phyloP scores from a whole-genome alignment of 176 grass and related monocot genomes.

The Lolium perenne region DNA sequence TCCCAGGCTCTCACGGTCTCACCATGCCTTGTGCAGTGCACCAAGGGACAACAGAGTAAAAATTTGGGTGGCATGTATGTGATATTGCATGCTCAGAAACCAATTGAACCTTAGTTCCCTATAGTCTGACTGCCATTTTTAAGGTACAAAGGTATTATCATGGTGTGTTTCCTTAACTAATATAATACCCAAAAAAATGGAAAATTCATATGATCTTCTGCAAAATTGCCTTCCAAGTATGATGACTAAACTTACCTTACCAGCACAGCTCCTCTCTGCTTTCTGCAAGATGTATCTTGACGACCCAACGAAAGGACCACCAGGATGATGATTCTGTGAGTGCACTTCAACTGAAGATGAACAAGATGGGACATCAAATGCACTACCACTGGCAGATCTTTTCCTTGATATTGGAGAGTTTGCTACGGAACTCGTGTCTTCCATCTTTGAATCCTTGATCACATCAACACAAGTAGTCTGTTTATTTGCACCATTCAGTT shows the following conservation, averaged over 20 bases:
- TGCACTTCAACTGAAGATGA: slow-evolving; percentile 46
- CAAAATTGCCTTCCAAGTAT: slow-evolving; percentile 8
- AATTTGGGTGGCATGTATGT: slow-evolving; percentile 8
- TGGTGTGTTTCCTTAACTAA: background rate
- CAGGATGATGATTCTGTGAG: slow-evolving; percentile 45
- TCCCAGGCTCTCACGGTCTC: background rate
- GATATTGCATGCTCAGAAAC: background rate
- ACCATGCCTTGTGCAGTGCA: background rate
- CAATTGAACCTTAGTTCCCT: slow-evolving; percentile 9
- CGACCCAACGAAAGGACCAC: slow-evolving; percentile 18
- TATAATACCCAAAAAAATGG: slow-evolving; percentile 18
- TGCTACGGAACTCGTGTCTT: slow-evolving; percentile 57
- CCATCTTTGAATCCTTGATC: slow-evolving; percentile 44
- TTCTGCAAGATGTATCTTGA: slow-evolving; percentile 41
- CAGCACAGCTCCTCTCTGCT: background rate
- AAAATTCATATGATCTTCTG: slow-evolving; percentile 8
- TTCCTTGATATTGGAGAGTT: slow-evolving; percentile 73
- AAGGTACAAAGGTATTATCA: background rate
- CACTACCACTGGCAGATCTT: slow-evolving; percentile 58
- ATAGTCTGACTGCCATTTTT: background rate
- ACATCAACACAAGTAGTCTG: slow-evolving; percentile 38
- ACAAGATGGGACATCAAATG: slow-evolving; percentile 47
- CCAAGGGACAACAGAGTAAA: background rate
- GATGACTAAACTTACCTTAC: slow-evolving; percentile 37
- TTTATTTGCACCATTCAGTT: slow-evolving; percentile 30